Evolutionary conservation across 257 asterid species (phyloP).

Genomic region (Solanum etuberosum): DNA sequence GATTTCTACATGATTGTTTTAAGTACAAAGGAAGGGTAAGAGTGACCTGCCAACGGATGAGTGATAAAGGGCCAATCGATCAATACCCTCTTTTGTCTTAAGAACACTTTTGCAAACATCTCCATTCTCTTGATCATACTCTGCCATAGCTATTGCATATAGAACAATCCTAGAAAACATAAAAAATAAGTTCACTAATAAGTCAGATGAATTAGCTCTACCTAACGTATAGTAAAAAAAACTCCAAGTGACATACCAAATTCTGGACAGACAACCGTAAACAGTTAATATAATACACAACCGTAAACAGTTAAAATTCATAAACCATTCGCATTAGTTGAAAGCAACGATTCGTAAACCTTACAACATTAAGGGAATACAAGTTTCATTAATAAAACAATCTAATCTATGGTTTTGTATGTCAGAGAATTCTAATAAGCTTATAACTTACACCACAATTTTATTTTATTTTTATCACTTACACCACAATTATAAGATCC

Average conservation of each 20-base stretch:
- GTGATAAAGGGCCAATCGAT: slow-evolving; percentile 59
- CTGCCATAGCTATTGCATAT: slow-evolving; percentile 68
- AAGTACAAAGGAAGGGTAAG: neutral
- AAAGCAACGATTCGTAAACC: neutral
- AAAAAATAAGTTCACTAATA: neutral
- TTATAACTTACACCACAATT: neutral
- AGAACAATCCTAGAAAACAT: slow-evolving; percentile 58
- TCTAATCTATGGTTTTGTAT: neutral
- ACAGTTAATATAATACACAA: neutral
- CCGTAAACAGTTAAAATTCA: neutral
- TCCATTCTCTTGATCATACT: slow-evolving; percentile 56
- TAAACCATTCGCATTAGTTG: neutral
- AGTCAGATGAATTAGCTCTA: neutral
- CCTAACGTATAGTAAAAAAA: neutral
- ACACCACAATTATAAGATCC: neutral
- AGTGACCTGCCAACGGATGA: slow-evolving; percentile 78
- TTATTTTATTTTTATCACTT: neutral
- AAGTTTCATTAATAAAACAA: neutral
- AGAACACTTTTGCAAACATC: slow-evolving; percentile 44
- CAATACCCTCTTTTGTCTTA: slow-evolving; percentile 59
- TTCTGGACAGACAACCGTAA: neutral
- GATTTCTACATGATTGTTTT: neutral
- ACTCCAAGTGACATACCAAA: neutral
- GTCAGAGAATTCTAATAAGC: neutral
- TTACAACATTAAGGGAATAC: neutral